Evolutionary conservation across 139 green algal genomes (phyloP).

Genomic region (Monoraphidium neglectum): DNA sequence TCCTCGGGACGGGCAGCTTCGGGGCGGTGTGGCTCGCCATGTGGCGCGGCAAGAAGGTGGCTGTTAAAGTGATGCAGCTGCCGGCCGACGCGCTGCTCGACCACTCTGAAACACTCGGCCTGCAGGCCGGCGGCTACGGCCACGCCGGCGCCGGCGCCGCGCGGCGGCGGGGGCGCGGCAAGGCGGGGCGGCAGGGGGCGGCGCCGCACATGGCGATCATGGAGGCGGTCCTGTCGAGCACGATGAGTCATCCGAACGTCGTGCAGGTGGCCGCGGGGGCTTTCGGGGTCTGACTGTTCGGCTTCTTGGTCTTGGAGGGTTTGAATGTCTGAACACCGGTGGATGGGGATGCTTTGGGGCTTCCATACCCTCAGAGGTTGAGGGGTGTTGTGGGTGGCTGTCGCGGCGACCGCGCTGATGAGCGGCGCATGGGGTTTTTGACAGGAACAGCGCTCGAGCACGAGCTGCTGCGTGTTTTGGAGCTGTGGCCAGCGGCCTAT

Average conservation of each 20-base stretch:
- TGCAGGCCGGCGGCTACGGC: background rate
- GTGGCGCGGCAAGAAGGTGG: conserved; percentile 19
- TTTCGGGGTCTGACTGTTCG: too few relatives aligned
- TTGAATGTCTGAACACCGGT: too few relatives aligned
- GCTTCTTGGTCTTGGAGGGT: too few relatives aligned
- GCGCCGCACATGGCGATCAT: conserved; percentile 26
- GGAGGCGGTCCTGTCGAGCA: conserved; percentile 24
- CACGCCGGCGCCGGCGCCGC: background rate
- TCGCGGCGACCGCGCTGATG: too few relatives aligned
- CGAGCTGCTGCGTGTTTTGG: too few relatives aligned
- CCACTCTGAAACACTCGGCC: background rate
- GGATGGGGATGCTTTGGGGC: too few relatives aligned
- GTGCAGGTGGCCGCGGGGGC: background rate
- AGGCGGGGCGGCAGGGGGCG: background rate
- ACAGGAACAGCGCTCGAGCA: too few relatives aligned
- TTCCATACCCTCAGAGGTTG: too few relatives aligned
- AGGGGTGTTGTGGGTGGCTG: too few relatives aligned
- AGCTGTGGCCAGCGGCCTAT: too few relatives aligned
- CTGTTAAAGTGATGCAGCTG: conserved; percentile 30
- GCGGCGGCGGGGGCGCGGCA: conserved; percentile 1
- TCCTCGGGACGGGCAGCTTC: conserved; percentile 21
- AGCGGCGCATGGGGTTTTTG: too few relatives aligned
- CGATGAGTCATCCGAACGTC: conserved; percentile 19
- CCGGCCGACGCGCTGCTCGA: conserved; percentile 9
- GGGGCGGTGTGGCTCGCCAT: conserved; percentile 4